Conservation (phyloP, 805 yeast species). For the Yamadazyma akitaensis region DNA sequence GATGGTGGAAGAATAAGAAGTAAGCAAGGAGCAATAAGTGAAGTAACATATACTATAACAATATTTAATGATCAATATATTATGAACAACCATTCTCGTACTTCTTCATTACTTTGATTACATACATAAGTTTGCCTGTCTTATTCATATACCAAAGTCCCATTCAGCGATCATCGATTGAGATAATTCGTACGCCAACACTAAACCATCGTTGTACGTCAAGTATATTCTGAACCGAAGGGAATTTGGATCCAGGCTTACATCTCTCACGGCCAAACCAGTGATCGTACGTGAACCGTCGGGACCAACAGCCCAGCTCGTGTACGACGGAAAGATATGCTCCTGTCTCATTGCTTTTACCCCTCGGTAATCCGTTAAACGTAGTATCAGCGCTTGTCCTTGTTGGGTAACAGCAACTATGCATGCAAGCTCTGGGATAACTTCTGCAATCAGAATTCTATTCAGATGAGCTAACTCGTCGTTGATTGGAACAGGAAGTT, state of each 20-base stretch:
- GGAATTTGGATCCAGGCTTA: constrained; percentile 13
- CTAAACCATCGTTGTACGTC: constrained; percentile 33
- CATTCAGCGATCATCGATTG: not conserved
- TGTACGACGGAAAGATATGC: constrained; percentile 37
- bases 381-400: constrained; percentile 35
- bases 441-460: constrained; percentile 32
- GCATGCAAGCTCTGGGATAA: constrained; percentile 36
- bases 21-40: too few relatives aligned
- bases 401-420: constrained; percentile 35
- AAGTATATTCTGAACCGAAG: constrained; percentile 32
- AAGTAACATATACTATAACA: too few relatives aligned
- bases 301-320: constrained; percentile 23
- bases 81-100: too few relatives aligned
- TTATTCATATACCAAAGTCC: not conserved
- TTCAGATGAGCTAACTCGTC: constrained; percentile 34
- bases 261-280: constrained; percentile 26
- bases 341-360: constrained; percentile 43
- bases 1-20: too few relatives aligned
- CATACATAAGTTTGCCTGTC: not conserved
- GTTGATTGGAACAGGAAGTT: constrained; percentile 30
- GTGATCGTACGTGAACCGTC: constrained; percentile 30
- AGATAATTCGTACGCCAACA: constrained; percentile 19
- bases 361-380: constrained; percentile 36
- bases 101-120: too few relatives aligned
- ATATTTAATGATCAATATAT: too few relatives aligned